These are phyloP conservation scores for Dendrobium nobile DNA, from an alignment of 106 monocot species.

Conservation along the genomic window DNA sequence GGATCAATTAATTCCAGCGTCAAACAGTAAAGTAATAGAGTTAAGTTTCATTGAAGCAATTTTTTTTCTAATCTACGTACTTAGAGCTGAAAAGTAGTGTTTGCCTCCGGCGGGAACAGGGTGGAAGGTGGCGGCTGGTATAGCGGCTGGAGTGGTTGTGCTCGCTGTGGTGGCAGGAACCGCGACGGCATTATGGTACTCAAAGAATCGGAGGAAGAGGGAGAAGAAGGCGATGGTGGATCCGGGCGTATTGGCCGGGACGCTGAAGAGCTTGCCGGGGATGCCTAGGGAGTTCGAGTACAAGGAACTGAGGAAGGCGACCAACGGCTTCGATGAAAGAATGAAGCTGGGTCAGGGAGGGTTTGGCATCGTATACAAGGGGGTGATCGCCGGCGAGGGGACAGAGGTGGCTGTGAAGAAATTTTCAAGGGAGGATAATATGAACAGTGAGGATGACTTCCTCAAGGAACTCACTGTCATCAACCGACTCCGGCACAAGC, in stretches of 20 bases:
- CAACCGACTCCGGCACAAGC: constrained; percentile 75
- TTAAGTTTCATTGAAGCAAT: too few relatives aligned
- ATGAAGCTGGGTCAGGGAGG: constrained; percentile 67
- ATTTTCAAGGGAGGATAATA: constrained; percentile 55
- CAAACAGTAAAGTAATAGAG: too few relatives aligned
- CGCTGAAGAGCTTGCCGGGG: constrained; percentile 52
- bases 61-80: too few relatives aligned
- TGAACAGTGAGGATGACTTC: constrained; percentile 62
- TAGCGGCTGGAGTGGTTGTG: constrained; percentile 6
- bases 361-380: constrained; percentile 68
- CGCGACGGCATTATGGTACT: neutral
- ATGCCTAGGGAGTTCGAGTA: constrained; percentile 71
- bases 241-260: constrained; percentile 7
- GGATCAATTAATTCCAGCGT: too few relatives aligned
- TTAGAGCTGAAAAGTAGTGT: neutral
- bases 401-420: constrained; percentile 68
- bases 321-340: constrained; percentile 53
- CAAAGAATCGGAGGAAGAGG: constrained; percentile 8
- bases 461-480: constrained; percentile 87
- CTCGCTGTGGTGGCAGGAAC: neutral
- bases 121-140: constrained; percentile 14
- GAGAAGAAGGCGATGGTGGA: constrained; percentile 7
- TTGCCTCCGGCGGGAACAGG: neutral
- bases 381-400: constrained; percentile 29
- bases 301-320: constrained; percentile 53